Conservation (phyloP, 345 rosid species). For the Punica granatum region DNA sequence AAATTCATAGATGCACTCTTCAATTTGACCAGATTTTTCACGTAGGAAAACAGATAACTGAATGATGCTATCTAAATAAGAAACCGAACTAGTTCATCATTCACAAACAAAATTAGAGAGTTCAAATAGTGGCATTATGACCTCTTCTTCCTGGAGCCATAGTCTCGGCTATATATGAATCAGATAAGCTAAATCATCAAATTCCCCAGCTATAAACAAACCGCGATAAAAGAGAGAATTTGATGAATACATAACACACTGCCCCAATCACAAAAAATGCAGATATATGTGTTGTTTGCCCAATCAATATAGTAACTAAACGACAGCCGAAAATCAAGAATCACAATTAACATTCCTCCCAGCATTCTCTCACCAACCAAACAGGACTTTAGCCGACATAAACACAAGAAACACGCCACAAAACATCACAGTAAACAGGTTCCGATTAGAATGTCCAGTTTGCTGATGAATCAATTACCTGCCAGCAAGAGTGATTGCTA, state of each 20-base stretch:
- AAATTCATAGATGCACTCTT: background rate
- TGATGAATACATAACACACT: background rate
- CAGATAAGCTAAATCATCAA: background rate
- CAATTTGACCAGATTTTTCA: background rate
- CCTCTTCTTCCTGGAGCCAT: background rate
- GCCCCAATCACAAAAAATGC: background rate
- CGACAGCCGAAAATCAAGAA: background rate
- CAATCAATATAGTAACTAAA: background rate
- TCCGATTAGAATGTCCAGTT: background rate
- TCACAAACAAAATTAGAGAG: background rate
- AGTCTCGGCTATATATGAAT: background rate
- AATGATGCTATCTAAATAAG: background rate
- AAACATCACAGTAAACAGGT: background rate
- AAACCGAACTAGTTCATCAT: background rate
- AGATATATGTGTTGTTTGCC: background rate
- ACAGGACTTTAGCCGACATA: background rate
- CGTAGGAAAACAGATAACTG: background rate
- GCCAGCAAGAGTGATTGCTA: background rate
- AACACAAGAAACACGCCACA: background rate
- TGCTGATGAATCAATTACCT: background rate
- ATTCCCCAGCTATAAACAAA: background rate
- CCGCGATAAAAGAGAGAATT: background rate
- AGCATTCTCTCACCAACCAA: background rate
- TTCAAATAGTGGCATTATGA: background rate
- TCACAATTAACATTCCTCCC: background rate